These are phyloP conservation scores for Phytophthora hybrid DNA, from an alignment of 352 stramenopile species.

Conservation along the genomic window DNA sequence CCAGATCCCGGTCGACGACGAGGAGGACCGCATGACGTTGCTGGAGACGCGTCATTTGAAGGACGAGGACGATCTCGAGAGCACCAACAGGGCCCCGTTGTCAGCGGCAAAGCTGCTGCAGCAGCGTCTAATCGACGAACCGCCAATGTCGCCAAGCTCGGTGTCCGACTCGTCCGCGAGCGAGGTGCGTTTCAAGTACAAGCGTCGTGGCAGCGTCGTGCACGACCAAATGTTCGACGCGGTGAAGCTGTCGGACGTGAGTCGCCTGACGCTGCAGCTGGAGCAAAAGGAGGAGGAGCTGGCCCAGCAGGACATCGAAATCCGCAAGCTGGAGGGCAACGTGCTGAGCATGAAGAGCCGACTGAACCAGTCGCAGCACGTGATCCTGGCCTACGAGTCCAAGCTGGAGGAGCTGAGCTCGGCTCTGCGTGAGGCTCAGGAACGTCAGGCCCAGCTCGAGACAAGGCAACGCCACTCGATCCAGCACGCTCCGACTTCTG, in stretches of 20 bases:
- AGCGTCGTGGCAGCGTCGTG: conserved; percentile 69
- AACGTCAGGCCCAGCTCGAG: conserved; percentile 41
- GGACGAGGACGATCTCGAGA: conserved; percentile 33
- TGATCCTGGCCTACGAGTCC: conserved; percentile 73
- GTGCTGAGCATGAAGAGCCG: conserved; percentile 75
- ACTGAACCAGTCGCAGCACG: conserved; percentile 66
- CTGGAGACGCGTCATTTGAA: conserved; percentile 58
- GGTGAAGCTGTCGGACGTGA: conserved; percentile 78
- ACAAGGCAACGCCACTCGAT: conserved; percentile 26
- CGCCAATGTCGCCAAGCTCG: conserved; percentile 46
- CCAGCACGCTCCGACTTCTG: conserved; percentile 14
- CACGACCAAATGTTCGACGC: conserved; percentile 87
- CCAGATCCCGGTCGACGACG: conserved; percentile 46
- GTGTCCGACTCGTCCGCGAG: conserved; percentile 55
- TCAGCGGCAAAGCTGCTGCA: conserved; percentile 22
- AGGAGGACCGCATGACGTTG: conserved; percentile 68
- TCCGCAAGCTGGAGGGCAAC: conserved; percentile 74
- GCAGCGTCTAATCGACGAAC: conserved; percentile 16
- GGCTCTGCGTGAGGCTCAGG: conserved; percentile 60
- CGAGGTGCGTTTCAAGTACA: conserved; percentile 78
- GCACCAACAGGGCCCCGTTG: conserved; percentile 4
- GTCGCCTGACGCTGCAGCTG: conserved; percentile 69
- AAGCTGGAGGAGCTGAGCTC: conserved; percentile 81
- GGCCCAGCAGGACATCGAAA: conserved; percentile 65
- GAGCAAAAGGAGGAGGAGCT: conserved; percentile 79